Evolutionary conservation across 2,329 filamentous ascomycete species (phyloP).

Genomic region (Aureobasidium melanogenum): DNA sequence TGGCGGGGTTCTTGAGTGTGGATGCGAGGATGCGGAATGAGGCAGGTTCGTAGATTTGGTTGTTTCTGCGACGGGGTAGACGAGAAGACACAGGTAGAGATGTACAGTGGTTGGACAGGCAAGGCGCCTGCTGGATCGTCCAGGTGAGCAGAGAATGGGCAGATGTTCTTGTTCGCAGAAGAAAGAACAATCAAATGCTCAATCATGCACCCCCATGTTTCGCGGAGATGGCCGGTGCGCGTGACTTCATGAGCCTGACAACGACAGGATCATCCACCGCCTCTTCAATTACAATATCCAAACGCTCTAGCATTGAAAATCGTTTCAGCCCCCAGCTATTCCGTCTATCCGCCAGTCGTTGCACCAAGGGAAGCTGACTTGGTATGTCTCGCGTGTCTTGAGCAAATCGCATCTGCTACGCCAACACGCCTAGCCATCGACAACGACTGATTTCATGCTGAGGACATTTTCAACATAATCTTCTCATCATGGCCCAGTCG

Average conservation of each 20-base stretch:
- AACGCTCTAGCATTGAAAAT: background rate
- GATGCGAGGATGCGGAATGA: background rate
- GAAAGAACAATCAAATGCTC: background rate
- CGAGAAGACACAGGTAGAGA: background rate
- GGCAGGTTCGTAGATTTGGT: too few relatives aligned
- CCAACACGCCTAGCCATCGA: background rate
- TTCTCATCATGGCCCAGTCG: slow-evolving; percentile 1
- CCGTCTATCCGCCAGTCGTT: background rate
- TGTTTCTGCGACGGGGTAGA: background rate
- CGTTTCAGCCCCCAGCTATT: background rate
- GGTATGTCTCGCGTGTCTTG: background rate
- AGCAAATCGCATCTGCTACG: background rate
- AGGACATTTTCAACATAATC: background rate
- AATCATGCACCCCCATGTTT: slow-evolving; percentile 11
- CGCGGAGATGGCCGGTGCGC: slow-evolving; percentile 7
- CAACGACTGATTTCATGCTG: background rate
- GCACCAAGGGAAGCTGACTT: background rate
- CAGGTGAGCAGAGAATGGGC: background rate
- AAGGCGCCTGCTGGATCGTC: background rate
- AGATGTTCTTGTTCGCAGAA: background rate
- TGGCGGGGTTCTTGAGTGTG: background rate
- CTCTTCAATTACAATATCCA: background rate
- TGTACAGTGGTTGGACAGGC: background rate
- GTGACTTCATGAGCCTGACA: background rate
- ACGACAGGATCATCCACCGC: background rate